Base-by-base conservation (phyloP, 75 land plant species). In the Adiantum capillusveneris region DNA sequence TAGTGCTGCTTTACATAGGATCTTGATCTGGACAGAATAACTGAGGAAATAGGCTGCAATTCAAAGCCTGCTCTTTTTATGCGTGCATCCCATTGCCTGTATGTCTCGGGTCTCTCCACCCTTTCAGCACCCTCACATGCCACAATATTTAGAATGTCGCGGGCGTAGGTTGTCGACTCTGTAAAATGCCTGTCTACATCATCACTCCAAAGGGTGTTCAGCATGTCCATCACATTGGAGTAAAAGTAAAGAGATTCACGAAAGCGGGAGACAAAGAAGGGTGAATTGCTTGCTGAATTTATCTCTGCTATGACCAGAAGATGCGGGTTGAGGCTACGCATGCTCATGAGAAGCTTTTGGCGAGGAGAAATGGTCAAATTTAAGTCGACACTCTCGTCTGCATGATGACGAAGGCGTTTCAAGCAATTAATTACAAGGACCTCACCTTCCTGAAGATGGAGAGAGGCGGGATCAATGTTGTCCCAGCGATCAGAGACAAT, bases 41-140 rank as follows among this genome's bases (percentile, higher is more conserved):
- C 69, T 0, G 61, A 55, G 25, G 68, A 56, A 37, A 73, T 51
- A 14, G 79, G 81, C 36, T 74, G 62, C 55, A 75, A 83, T 66
- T 31, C 60, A 54, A 87, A 84, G 16, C 96, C 96, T 0, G 88
- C 92, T 48, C 87, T 75, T 67, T 48, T 17, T 18, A 68, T 71
- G 56, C 94, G 57, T 0, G 65, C 71, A 49, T 85, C 89, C 97
- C 97, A 92, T 63, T 88, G 86, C 65, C 73, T 80, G 68, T 88
- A 92, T 0, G 89, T 73, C 65, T 92, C 97, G 2, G 97, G 80
- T 53, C 90, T 75, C 50, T 88, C 94, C 13, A 88, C 66, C 62
- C 94, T 80, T 55, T 84, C 84, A 25, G 59, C 2, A 1, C 89
- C 97, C 64, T 92, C 97, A 53, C 97, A 92, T 0, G 94, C 84